These are phyloP conservation scores for Aspergillus conjunctus DNA, from an alignment of 495 filamentous ascomycete species.

Conservation along the genomic window DNA sequence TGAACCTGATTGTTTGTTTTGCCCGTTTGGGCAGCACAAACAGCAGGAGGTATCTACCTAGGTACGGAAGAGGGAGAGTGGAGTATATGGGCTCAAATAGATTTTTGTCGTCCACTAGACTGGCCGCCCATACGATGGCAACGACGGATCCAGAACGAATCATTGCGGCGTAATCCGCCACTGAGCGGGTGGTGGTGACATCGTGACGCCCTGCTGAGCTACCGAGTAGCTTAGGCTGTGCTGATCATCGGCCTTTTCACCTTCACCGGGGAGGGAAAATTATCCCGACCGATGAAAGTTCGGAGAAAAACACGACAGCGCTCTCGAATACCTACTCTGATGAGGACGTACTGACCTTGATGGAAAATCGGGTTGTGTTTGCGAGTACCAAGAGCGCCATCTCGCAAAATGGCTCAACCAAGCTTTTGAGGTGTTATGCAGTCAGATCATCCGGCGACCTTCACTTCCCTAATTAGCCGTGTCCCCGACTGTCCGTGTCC, in stretches of 20 bases:
- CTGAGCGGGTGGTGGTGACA: constrained; percentile 5
- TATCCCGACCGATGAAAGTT: not conserved
- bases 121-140: not conserved
- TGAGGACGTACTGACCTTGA: not conserved
- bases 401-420: constrained; percentile 3
- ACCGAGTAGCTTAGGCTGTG: not conserved
- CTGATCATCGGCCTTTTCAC: not conserved
- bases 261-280: not conserved
- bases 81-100: too few relatives aligned
- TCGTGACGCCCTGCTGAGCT: not conserved
- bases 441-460: not conserved
- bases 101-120: not conserved
- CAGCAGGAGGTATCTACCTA: too few relatives aligned
- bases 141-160: constrained; percentile 12
- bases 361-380: not conserved
- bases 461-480: constrained; percentile 14
- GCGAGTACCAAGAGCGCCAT: not conserved
- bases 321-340: not conserved
- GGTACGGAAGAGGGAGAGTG: too few relatives aligned
- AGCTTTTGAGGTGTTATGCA: constrained; percentile 10
- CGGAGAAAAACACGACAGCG: too few relatives aligned
- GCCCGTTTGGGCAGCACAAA: too few relatives aligned
- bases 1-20: too few relatives aligned
- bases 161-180: constrained; percentile 22
- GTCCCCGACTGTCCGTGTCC: constrained; percentile 12